phyloP scores from a whole-genome alignment of 768 basidiomycete species.

The Lactarius indigo region DNA sequence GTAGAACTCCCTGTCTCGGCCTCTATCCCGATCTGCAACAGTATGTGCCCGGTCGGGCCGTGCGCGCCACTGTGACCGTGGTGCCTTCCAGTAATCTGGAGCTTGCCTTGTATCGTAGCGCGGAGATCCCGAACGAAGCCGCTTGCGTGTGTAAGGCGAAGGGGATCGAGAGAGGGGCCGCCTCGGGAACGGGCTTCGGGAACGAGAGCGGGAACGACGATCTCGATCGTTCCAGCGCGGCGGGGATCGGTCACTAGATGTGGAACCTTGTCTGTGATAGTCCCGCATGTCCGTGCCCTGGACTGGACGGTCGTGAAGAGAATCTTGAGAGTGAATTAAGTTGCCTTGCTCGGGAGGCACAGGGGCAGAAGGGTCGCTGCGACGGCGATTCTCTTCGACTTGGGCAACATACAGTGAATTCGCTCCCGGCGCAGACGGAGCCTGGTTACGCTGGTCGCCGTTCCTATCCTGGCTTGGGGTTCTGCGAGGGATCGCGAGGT shows the following conservation, averaged over 20 bases:
- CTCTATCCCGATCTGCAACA: not conserved
- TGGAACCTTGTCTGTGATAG: conserved; percentile 2
- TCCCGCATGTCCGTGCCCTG: not conserved
- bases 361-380: not conserved
- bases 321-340: not conserved
- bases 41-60: not conserved
- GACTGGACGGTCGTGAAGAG: not conserved
- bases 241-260: conserved; percentile 5
- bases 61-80: not conserved
- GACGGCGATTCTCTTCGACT: not conserved
- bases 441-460: not conserved
- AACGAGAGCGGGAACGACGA: conserved; percentile 8
- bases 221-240: conserved; percentile 2
- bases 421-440: not conserved
- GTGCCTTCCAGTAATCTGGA: not conserved
- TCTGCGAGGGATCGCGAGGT: not conserved
- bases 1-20: not conserved
- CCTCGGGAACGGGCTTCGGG: not conserved
- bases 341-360: not conserved
- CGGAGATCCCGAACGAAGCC: conserved; percentile 11
- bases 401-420: not conserved
- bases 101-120: not conserved
- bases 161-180: conserved; percentile 10
- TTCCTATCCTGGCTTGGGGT: conserved; percentile 7
- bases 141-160: conserved; percentile 11